Percentiles rank a stretch among this genome's conserved stretches.
Conservation (phyloP, 1,139 yeast species). For the Debaryomyces psychrophilus region DNA sequence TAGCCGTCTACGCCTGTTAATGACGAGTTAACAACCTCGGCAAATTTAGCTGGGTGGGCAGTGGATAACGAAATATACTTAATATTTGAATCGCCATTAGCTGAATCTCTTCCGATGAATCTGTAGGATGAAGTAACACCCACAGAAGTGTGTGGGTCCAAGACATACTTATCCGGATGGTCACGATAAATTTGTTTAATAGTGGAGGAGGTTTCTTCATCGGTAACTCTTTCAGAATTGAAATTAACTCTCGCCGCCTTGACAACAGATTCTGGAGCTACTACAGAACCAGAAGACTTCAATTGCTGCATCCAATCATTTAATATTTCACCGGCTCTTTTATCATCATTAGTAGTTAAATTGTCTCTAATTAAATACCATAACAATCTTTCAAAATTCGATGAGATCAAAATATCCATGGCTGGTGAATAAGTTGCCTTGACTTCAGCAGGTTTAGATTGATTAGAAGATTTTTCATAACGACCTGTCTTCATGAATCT, state of each 20-base stretch:
- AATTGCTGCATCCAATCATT: constrained; percentile 78
- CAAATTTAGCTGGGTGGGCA: constrained; percentile 98
- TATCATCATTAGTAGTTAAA: constrained; percentile 55
- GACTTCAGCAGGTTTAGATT: constrained; percentile 56
- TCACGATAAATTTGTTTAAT: constrained; percentile 68
- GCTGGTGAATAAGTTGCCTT: constrained; percentile 95
- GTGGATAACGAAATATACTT: constrained; percentile 85
- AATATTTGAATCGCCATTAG: constrained; percentile 37
- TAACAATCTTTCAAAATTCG: constrained; percentile 92
- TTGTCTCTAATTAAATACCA: constrained; percentile 89
- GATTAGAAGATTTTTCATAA: constrained; percentile 65
- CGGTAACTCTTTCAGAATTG: constrained; percentile 78
- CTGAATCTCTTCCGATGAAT: constrained; percentile 52
- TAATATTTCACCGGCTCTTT: constrained; percentile 75
- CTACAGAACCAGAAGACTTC: constrained; percentile 74
- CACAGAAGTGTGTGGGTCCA: constrained; percentile 97
- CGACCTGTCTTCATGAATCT: constrained; percentile 87
- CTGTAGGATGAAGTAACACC: constrained; percentile 81
- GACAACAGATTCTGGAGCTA: constrained; percentile 67
- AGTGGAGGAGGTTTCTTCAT: constrained; percentile 74
- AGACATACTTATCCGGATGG: constrained; percentile 70
- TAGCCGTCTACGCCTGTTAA: constrained; percentile 67
- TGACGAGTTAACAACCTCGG: constrained; percentile 91
- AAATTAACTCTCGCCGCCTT: constrained; percentile 69
- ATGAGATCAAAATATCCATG: constrained; percentile 94